phyloP scores from a whole-genome alignment of 1,139 yeast species.

The Blastobotrys illinoisensis region DNA sequence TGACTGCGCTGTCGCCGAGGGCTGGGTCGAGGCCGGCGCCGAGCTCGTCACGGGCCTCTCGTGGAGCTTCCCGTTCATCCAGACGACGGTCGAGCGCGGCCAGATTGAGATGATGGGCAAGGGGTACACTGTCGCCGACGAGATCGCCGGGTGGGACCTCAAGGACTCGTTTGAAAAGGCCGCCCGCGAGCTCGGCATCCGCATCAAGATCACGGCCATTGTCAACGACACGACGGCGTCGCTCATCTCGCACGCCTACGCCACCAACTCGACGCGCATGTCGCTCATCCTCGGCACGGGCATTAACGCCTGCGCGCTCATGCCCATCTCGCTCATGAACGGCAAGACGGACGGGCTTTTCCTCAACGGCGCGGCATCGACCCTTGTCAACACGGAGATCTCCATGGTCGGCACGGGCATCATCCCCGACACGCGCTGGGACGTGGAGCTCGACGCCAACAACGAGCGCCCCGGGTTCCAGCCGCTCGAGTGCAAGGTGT shows the following conservation, averaged over 20 bases:
- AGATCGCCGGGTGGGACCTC: slow-evolving; percentile 70
- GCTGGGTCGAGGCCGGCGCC: slow-evolving; percentile 27
- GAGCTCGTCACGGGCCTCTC: slow-evolving; percentile 32
- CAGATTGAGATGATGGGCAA: slow-evolving; percentile 84
- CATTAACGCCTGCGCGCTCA: slow-evolving; percentile 50
- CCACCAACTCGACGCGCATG: slow-evolving; percentile 56
- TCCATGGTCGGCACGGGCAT: slow-evolving; percentile 35
- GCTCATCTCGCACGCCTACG: slow-evolving; percentile 69
- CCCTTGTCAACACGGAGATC: slow-evolving; percentile 32
- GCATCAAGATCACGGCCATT: slow-evolving; percentile 66
- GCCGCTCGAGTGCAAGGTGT: slow-evolving; percentile 77
- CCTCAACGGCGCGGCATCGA: slow-evolving; percentile 6
- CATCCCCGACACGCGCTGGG: slow-evolving; percentile 71
- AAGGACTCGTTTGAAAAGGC: slow-evolving; percentile 57
- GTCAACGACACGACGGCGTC: slow-evolving; percentile 92
- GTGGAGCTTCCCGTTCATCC: slow-evolving; percentile 32
- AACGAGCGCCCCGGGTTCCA: slow-evolving; percentile 77
- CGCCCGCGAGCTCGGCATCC: slow-evolving; percentile 46
- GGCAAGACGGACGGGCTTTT: slow-evolving; percentile 8
- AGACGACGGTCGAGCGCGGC: slow-evolving; percentile 59
- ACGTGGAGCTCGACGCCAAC: slow-evolving; percentile 54
- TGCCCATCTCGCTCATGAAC: slow-evolving; percentile 17
- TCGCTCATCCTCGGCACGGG: slow-evolving; percentile 93
- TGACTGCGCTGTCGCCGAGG: slow-evolving; percentile 47
- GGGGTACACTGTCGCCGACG: slow-evolving; percentile 68